phyloP scores from a whole-genome alignment of 2,329 filamentous ascomycete species.

The Setomelanomma holmii region DNA sequence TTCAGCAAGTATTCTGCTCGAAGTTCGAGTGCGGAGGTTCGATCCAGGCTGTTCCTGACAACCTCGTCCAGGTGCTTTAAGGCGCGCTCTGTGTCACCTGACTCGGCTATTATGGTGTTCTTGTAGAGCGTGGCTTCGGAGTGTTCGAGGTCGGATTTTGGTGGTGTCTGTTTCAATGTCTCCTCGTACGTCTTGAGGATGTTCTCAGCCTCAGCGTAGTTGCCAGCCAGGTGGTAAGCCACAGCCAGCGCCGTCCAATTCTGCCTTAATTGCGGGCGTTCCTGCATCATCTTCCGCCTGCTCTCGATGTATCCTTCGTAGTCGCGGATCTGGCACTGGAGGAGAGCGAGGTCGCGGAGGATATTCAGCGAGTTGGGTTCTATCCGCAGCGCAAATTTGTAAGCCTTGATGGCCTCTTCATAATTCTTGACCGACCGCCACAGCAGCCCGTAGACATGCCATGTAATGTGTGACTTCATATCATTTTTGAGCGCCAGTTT shows the following conservation, averaged over 20 bases:
- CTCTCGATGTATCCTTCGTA: conserved; percentile 93
- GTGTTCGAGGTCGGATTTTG: conserved; percentile 84
- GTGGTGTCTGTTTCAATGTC: conserved; percentile 81
- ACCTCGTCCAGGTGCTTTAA: conserved; percentile 84
- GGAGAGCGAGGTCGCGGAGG: conserved; percentile 87
- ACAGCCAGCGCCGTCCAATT: conserved; percentile 98
- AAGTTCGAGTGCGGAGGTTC: conserved; percentile 83
- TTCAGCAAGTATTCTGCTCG: conserved; percentile 83
- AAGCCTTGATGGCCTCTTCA: conserved; percentile 98
- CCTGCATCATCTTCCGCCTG: conserved; percentile 84
- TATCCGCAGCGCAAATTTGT: conserved; percentile 91
- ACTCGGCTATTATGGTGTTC: conserved; percentile 91
- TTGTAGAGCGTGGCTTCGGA: conserved; percentile 95
- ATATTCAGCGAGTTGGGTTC: conserved; percentile 96
- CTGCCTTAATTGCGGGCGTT: conserved; percentile 79
- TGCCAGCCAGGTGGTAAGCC: conserved; percentile 88
- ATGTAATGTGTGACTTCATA: conserved; percentile 99
- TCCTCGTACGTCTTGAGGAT: conserved; percentile 92
- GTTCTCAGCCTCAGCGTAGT: conserved; percentile 85
- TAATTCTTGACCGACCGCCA: conserved; percentile 97
- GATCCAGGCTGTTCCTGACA: conserved; percentile 80
- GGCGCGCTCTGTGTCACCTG: conserved; percentile 81
- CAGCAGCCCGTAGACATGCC: conserved; percentile 96
- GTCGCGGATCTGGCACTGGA: conserved; percentile 97
- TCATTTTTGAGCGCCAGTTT: conserved; percentile 93